phyloP scores from a whole-genome alignment of 768 basidiomycete genomes.

The Boletus rex-veris region DNA sequence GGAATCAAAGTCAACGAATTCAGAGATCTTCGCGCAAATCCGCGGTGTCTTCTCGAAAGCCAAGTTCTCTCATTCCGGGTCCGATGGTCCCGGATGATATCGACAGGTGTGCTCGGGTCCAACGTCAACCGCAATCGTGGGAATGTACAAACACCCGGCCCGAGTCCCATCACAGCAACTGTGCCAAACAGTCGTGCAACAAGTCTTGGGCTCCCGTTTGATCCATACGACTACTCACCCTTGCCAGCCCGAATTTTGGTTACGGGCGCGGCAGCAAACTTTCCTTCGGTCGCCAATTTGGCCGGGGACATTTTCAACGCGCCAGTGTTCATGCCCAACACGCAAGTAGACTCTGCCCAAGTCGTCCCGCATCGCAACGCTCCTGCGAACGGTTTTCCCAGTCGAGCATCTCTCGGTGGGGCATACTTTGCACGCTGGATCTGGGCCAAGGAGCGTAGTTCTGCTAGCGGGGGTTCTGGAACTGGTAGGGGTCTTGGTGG shows the following conservation, averaged over 20 bases:
- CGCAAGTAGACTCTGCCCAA: conserved; percentile 77
- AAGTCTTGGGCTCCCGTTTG: conserved; percentile 66
- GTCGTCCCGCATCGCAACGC: conserved; percentile 67
- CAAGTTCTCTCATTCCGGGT: conserved; percentile 80
- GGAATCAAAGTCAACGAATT: conserved; percentile 87
- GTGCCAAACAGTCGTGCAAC: conserved; percentile 23
- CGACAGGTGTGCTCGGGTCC: conserved; percentile 62
- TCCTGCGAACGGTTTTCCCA: conserved; percentile 65
- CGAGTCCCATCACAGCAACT: conserved; percentile 22
- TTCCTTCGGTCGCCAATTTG: conserved; percentile 76
- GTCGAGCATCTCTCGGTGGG: conserved; percentile 66
- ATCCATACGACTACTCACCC: conserved; percentile 68
- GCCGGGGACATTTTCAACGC: conserved; percentile 83
- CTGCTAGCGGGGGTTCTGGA: conserved; percentile 29
- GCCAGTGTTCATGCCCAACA: conserved; percentile 68
- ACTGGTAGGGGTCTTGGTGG: conserved; percentile 44
- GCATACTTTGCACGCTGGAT: conserved; percentile 85
- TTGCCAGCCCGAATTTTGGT: conserved; percentile 67
- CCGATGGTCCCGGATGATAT: conserved; percentile 72
- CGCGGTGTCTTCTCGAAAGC: conserved; percentile 79
- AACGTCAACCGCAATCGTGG: conserved; percentile 30
- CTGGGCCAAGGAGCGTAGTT: conserved; percentile 63
- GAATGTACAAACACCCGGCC: conserved; percentile 30
- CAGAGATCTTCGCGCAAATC: conserved; percentile 84
- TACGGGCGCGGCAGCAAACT: conserved; percentile 80